Conservation (phyloP, 768 basidiomycete genomes). For the Suillus ampliporus region DNA sequence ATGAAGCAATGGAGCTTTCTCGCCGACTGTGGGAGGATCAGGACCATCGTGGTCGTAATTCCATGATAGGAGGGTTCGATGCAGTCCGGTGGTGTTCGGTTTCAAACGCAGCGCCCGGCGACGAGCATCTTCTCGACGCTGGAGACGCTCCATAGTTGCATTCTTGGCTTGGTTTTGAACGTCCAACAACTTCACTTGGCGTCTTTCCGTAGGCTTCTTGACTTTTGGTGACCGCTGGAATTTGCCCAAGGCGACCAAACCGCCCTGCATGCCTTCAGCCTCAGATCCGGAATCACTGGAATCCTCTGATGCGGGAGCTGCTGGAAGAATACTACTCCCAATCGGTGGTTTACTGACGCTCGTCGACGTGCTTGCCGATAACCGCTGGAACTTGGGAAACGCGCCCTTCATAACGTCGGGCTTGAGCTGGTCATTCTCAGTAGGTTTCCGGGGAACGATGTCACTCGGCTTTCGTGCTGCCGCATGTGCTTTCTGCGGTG, state of each 20-base stretch:
- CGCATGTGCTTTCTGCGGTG: conserved; percentile 28
- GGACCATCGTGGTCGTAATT: conserved; percentile 72
- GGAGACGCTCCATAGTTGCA: conserved; percentile 54
- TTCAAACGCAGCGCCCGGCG: conserved; percentile 70
- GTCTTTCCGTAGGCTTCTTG: conserved; percentile 60
- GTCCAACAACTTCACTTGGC: conserved; percentile 69
- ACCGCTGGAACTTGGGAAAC: conserved; percentile 51
- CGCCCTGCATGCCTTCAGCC: conserved; percentile 49
- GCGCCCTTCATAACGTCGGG: conserved; percentile 41
- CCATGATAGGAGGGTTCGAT: conserved; percentile 85
- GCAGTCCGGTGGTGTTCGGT: conserved; percentile 82
- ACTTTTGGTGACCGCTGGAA: conserved; percentile 66
- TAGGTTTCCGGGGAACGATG: conserved; percentile 15
- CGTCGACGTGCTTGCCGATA: conserved; percentile 30
- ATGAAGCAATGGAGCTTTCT: conserved; percentile 38
- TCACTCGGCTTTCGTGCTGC: conserved; percentile 6
- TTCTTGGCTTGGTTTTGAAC: conserved; percentile 49
- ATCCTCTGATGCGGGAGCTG: conserved; percentile 34
- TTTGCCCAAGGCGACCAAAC: conserved; percentile 59
- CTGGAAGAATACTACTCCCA: conserved; percentile 17
- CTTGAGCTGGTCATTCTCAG: conserved; percentile 35
- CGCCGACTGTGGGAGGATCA: conserved; percentile 58
- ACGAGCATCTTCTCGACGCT: conserved; percentile 65
- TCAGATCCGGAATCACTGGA: conserved; percentile 56
- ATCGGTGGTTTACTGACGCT: conserved; percentile 40